Evolutionary conservation across 495 filamentous ascomycete species (phyloP).

Genomic region (Durotheca rogersii): DNA sequence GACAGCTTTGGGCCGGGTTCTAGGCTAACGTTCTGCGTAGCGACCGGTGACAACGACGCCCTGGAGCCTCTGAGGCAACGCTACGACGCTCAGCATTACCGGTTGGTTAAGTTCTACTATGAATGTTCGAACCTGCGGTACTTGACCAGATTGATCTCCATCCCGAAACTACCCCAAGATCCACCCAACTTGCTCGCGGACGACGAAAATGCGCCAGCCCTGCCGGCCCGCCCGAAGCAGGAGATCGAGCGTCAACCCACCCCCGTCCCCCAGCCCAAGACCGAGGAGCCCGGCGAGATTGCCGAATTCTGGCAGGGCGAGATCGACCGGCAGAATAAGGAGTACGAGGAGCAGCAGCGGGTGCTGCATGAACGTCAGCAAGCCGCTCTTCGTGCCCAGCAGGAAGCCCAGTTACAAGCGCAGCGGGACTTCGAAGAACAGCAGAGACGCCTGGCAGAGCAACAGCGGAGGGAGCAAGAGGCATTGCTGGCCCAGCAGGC

Average conservation of each 20-base stretch:
- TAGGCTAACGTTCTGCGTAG: conserved; percentile 46
- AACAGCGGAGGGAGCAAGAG: conserved; percentile 87
- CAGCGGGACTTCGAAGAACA: conserved; percentile 95
- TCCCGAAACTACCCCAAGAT: conserved; percentile 92
- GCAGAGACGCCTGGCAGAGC: conserved; percentile 82
- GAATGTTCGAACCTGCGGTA: conserved; percentile 98
- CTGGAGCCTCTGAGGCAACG: conserved; percentile 80
- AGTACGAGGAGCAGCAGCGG: conserved; percentile 90
- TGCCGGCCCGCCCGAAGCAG: conserved; percentile 78
- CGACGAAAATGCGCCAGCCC: conserved; percentile 76
- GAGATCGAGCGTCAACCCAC: conserved; percentile 66
- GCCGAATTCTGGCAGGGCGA: conserved; percentile 97
- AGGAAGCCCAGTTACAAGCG: conserved; percentile 75
- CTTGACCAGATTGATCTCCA: conserved; percentile 90
- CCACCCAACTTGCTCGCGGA: conserved; percentile 85
- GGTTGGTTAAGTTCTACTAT: conserved; percentile 96
- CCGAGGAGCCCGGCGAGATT: conserved; percentile 88
- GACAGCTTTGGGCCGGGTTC: conserved; percentile 12
- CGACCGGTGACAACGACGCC: conserved; percentile 94
- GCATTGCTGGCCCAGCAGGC: conserved; percentile 84
- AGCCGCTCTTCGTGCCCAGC: conserved; percentile 61
- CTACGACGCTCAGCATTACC: conserved; percentile 94
- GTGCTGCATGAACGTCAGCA: conserved; percentile 82
- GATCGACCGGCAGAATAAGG: conserved; percentile 82
- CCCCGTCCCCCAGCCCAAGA: conserved; percentile 62